Conservation (phyloP, 805 yeast genomes). For the Trichomonascus vanleenenianus region DNA sequence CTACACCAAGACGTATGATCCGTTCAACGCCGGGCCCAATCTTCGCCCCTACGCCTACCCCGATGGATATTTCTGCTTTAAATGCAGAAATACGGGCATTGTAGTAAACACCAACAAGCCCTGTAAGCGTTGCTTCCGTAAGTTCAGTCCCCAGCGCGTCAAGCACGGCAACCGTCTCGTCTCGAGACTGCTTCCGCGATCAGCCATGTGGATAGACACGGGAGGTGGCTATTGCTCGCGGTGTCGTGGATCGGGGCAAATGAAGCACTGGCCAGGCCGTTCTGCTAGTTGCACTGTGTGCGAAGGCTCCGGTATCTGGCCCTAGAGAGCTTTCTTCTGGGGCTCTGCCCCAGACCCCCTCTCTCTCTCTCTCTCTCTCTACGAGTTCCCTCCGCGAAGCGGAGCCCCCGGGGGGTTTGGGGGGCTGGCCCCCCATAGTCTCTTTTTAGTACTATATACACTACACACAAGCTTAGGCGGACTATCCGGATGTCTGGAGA, state of each 20-base stretch:
- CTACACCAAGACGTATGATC: neutral
- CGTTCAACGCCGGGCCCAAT: neutral
- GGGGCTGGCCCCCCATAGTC: too few relatives aligned
- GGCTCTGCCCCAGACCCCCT: too few relatives aligned
- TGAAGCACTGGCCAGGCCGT: neutral
- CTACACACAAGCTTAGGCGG: too few relatives aligned
- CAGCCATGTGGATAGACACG: neutral
- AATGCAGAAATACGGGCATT: slow-evolving; percentile 1
- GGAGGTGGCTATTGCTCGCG: neutral
- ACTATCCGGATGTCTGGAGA: too few relatives aligned
- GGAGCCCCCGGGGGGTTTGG: too few relatives aligned
- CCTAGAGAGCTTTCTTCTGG: too few relatives aligned
- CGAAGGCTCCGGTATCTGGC: neutral
- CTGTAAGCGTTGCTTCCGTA: neutral
- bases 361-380: too few relatives aligned
- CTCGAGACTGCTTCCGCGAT: neutral
- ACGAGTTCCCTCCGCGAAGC: too few relatives aligned
- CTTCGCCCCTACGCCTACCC: neutral
- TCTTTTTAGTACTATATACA: too few relatives aligned
- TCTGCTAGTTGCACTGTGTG: neutral
- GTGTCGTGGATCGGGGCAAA: neutral
- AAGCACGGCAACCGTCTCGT: neutral
- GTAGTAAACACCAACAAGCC: neutral
- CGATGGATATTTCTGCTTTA: neutral
- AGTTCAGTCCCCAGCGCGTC: neutral